These are phyloP conservation scores for Parastagonospora nodorum DNA, from an alignment of 2,329 filamentous ascomycete genomes.

Conservation along the genomic window DNA sequence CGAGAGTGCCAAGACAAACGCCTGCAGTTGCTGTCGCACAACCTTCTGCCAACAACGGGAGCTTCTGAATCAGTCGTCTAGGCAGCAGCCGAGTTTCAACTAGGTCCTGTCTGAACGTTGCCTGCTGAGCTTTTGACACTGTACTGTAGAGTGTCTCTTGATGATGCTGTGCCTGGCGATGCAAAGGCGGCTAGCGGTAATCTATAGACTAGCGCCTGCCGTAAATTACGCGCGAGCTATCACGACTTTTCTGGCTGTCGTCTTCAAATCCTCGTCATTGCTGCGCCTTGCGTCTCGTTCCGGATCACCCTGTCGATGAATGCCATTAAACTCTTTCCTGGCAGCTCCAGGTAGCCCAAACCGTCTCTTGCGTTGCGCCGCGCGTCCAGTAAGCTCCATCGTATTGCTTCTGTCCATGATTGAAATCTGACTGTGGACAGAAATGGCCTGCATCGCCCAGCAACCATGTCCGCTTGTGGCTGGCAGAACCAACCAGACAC, in stretches of 20 bases:
- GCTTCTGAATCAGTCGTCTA: not conserved
- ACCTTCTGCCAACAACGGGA: not conserved
- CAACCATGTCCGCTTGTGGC: not conserved
- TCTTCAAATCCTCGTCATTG: constrained; percentile 17
- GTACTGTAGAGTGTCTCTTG: too few relatives aligned
- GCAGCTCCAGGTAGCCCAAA: constrained; percentile 39
- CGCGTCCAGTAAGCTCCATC: constrained; percentile 13
- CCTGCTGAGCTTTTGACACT: not conserved
- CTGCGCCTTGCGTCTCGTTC: constrained; percentile 11
- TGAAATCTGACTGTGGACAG: constrained; percentile 10
- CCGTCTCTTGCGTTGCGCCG: constrained; percentile 22
- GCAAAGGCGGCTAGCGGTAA: constrained; percentile 3
- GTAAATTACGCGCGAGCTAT: constrained; percentile 14
- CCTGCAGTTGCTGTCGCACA: constrained; percentile 16
- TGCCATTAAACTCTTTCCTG: constrained; percentile 40
- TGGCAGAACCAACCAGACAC: not conserved
- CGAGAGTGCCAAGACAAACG: constrained; percentile 29
- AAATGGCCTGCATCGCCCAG: constrained; percentile 1
- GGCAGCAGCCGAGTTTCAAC: not conserved
- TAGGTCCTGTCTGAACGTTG: not conserved
- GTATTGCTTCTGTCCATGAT: not conserved
- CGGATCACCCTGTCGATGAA: constrained; percentile 38
- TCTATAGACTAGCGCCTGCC: constrained; percentile 7
- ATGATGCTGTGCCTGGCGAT: not conserved
- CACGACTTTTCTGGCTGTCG: constrained; percentile 14